Evolutionary conservation across 2,329 filamentous ascomycete species (phyloP), one percentile per base, ranked within the genome.

Genomic region (Alternaria brassicicola): DNA sequence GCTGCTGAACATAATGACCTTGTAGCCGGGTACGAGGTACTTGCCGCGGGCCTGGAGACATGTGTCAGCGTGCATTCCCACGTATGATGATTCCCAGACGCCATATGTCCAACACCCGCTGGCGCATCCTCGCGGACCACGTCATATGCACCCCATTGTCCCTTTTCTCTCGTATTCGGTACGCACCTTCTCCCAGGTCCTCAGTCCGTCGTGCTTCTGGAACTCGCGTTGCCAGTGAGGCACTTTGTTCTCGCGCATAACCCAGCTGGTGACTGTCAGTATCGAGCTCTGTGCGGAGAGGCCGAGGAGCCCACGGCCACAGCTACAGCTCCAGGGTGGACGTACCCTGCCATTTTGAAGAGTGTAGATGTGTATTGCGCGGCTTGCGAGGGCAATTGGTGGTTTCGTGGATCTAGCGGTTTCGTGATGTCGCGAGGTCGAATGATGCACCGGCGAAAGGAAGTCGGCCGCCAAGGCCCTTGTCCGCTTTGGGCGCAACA

Each of bases 111-210:
- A 12, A 25, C 28, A 13, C 26, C 31, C n/a, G 3, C 30, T 23
- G 30, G 30, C 26, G n/a, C 42, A 25, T 52, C 26, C 23, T 38
- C 30, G 25, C 38, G 23, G 48, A 23, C 51, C 54, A 36, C 39
- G 17, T 42, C 43, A 39, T 30, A 21, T 33, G 41, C 38, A 41
- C 36, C 21, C 13, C 15, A 21, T 43, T 8, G 50, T 42, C 53
- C 54, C 26, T 53, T 42, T 60, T 57, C 57, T 64, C 66, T 33
- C 33, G 36, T 38, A 49, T 49, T 9, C 52, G 25, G 26, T 38
- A 84, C 89, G 78, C 85, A 93, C 90, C 80, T 93, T 92, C 79
- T 86, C 83, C 90, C 91, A 93, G 77, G 91, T 79, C 73, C 91
- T 87, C 68, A 87, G 79, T 72, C 85, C 86, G 79, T 90, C 90